Base-by-base conservation (phyloP, 495 filamentous ascomycete genomes). In the Rostrohypoxylon terebratum region DNA sequence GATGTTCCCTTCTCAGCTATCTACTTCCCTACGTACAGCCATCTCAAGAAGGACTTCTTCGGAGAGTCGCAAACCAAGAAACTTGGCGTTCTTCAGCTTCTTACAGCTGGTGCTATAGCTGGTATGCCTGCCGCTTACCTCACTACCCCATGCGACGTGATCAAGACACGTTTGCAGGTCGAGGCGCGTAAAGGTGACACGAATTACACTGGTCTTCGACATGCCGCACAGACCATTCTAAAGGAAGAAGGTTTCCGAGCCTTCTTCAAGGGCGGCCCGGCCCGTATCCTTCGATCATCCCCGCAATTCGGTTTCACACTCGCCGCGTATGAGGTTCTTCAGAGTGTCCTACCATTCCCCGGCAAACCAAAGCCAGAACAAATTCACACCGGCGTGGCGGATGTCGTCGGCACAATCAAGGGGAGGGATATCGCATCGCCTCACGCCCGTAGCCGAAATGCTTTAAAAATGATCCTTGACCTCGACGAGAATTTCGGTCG, bases 121-220 rank as follows among this genome's bases (percentile, higher is more conserved):
- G 96, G 96, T 83, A 99, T 99, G 96, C 96, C 96, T 13, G 94
- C 96, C 1, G 96, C 96, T 5, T 99, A 99, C 82, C 85, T 99
- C 63, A 99, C 96, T 21, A 99, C 96, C 3, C 96, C 96, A 3
- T 98, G 92, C 83, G 96, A 99, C 78, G 96, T 99, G 68, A 98
- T 99, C 89, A 99, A 99, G 85, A 99, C 96, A 7, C 92, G 96
- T 78, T 85, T 99, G 63, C 96, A 99, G 77, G 96, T 99, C 63
- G 96, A 99, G 79, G 94, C 96, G 8, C 90, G 96, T 61, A 98
- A 98, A 83, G 96, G 96, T 57, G 96, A 99, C 68, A 90, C 90
- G 10, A 83, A 83, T 38, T 99, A 99, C 85, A 93, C 88, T 18
- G 90, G 90, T 28, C 85, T 99, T n/a, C 88, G 94, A 44, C 94